phyloP scores from a whole-genome alignment of 148 eudicot genomes.

The Vaccinium corymbosum region DNA sequence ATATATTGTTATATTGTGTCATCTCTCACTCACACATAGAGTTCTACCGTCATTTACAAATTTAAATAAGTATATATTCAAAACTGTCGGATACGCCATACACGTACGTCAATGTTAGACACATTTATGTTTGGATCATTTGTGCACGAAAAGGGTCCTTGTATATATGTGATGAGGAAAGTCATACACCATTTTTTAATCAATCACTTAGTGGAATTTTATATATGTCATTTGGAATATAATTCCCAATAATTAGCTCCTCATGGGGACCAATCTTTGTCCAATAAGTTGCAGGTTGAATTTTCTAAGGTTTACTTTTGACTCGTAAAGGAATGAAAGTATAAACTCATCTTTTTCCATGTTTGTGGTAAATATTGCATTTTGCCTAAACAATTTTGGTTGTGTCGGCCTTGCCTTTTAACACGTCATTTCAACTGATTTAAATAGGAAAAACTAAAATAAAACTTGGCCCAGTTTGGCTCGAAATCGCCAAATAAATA shows the following conservation, averaged over 20 bases:
- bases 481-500: neutral
- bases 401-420: conserved; percentile 5
- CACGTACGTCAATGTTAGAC: neutral
- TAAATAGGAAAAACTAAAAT: conserved; percentile 2
- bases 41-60: too few relatives aligned
- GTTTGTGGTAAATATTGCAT: neutral
- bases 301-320: conserved; percentile 25
- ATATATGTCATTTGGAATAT: conserved; percentile 17
- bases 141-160: neutral
- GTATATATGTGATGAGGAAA: neutral
- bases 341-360: conserved; percentile 7
- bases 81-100: neutral
- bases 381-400: conserved; percentile 13
- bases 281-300: conserved; percentile 9
- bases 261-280: conserved; percentile 20
- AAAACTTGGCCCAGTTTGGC: neutral
- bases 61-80: neutral
- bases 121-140: neutral
- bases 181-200: conserved; percentile 14
- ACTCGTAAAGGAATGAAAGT: neutral
- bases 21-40: too few relatives aligned
- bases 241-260: conserved; percentile 25
- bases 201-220: conserved; percentile 14
- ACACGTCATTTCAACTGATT: neutral
- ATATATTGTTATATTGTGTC: too few relatives aligned